Percentiles rank a stretch among this genome's conserved stretches.
Evolutionary conservation across 176 grass and related monocot species (phyloP).

Genomic region (Oryza meridionalis): DNA sequence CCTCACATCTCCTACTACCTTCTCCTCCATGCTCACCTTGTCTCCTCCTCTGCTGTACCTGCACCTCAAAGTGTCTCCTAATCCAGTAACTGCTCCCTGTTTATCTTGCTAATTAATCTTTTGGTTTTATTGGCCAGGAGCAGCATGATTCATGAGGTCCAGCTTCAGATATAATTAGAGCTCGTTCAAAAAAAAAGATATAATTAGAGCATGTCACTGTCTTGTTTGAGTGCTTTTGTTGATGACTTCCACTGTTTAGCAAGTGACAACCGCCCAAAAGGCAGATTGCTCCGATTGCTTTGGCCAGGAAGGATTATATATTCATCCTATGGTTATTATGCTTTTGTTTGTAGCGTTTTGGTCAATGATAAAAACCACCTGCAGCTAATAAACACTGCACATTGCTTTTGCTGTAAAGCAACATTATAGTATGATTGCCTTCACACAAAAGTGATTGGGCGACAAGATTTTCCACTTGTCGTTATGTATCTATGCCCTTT

Average conservation of each 20-base stretch:
- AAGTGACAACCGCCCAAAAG: not conserved
- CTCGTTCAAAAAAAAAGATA: not conserved
- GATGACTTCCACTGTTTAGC: not conserved
- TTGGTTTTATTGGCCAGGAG: not conserved
- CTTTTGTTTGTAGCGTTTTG: not conserved
- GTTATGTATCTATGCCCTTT: not conserved
- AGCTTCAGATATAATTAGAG: not conserved
- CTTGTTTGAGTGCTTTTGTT: conserved; percentile 21
- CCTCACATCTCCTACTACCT: conserved; percentile 32
- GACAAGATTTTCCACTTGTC: not conserved
- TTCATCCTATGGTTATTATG: not conserved
- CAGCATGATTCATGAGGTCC: not conserved
- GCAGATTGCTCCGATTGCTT: conserved; percentile 14
- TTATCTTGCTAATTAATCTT: not conserved
- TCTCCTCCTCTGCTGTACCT: not conserved
- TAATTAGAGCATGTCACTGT: conserved; percentile 17
- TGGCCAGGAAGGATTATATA: not conserved
- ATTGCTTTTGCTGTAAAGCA: not conserved
- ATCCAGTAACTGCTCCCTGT: not conserved
- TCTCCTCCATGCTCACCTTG: conserved; percentile 13
- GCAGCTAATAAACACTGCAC: not conserved
- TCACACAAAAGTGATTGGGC: not conserved
- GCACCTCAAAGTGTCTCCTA: not conserved
- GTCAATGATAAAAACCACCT: not conserved
- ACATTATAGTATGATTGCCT: not conserved